Conservation (phyloP, 2,329 filamentous ascomycete species). For the Verticillium zaregamsianum region DNA sequence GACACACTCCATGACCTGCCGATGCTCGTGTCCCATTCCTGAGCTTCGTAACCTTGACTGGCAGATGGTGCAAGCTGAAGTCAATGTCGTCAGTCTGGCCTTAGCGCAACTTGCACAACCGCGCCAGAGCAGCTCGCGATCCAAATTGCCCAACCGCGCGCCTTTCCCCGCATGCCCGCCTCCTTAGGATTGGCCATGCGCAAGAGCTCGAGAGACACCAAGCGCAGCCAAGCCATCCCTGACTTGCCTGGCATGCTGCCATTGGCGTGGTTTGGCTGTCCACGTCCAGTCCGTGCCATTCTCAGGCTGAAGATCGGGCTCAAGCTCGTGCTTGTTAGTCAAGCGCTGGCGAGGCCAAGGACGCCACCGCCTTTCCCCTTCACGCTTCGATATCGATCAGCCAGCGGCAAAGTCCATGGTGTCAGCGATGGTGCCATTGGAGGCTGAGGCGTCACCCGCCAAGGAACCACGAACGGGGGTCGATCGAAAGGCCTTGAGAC, state of each 20-base stretch:
- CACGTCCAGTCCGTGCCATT: neutral
- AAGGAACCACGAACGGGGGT: neutral
- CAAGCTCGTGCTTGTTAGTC: neutral
- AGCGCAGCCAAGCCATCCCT: neutral
- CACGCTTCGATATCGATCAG: neutral
- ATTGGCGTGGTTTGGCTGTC: neutral
- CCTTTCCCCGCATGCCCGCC: neutral
- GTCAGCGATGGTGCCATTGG: neutral
- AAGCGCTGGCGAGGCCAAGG: neutral
- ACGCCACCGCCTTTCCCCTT: neutral
- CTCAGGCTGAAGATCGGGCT: neutral
- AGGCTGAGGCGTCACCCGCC: neutral
- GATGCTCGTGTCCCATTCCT: neutral
- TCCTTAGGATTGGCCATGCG: neutral
- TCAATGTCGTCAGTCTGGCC: slow-evolving; percentile 15
- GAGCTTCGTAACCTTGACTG: neutral
- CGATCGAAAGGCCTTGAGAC: neutral
- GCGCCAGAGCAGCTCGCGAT: neutral
- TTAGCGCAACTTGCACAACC: slow-evolving; percentile 4
- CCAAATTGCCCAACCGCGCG: neutral
- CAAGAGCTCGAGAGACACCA: neutral
- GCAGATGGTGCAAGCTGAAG: slow-evolving; percentile 1
- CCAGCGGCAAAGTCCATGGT: neutral
- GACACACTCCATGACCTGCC: neutral
- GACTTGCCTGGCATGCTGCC: neutral